Conservation (phyloP, 345 rosid species). For the Diplotaxis tenuifolia region DNA sequence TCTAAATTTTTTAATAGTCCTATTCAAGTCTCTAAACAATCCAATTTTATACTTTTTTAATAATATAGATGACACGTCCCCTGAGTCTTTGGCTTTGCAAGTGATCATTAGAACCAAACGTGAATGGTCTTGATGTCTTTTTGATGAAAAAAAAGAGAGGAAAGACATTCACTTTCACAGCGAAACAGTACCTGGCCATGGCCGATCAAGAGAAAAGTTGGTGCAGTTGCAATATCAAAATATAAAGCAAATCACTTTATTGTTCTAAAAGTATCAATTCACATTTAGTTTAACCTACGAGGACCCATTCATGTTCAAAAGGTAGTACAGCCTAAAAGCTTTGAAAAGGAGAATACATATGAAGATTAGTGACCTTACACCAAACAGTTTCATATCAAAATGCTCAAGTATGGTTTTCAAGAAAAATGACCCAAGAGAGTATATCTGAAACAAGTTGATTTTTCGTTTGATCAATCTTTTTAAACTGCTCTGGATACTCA, state of each 20-base stretch:
- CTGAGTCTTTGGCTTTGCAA: constrained; percentile 15
- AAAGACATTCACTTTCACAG: constrained; percentile 29
- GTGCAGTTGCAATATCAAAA: constrained; percentile 31
- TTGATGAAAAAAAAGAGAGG: constrained; percentile 7
- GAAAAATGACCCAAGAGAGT: constrained; percentile 25
- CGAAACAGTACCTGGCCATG: constrained; percentile 30
- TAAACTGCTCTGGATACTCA: constrained; percentile 14
- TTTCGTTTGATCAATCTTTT: constrained; percentile 17
- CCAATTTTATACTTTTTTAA: too few relatives aligned
- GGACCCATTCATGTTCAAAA: constrained; percentile 34
- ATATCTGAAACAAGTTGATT: constrained; percentile 26
- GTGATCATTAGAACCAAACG: constrained; percentile 1
- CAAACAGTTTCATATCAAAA: not conserved
- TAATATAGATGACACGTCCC: constrained; percentile 14
- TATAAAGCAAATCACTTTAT: constrained; percentile 31
- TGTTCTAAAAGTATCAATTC: constrained; percentile 25
- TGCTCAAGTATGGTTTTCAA: constrained; percentile 23
- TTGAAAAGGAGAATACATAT: not conserved
- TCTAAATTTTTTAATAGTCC: too few relatives aligned
- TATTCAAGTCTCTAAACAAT: too few relatives aligned
- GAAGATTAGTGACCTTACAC: constrained; percentile 11
- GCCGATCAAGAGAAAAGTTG: constrained; percentile 31
- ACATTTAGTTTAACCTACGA: constrained; percentile 18
- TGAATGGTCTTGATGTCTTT: constrained; percentile 17
- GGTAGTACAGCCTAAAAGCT: constrained; percentile 21